These are phyloP conservation scores for Fusarium goolgardi DNA, from an alignment of 2,329 filamentous ascomycete species.

Conservation along the genomic window DNA sequence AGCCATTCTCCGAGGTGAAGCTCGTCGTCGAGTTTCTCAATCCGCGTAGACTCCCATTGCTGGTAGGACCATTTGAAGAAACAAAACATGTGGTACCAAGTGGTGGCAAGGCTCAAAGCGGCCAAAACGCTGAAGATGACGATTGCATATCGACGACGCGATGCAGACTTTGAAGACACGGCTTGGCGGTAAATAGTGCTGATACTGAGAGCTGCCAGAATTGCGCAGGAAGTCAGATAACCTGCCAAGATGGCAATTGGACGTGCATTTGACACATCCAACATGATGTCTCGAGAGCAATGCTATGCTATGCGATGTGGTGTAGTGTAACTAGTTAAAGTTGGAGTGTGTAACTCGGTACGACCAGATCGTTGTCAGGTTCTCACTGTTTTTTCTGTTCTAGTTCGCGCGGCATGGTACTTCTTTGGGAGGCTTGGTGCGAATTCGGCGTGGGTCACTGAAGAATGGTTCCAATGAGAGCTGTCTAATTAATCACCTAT, in stretches of 20 bases:
- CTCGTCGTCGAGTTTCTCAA: not conserved
- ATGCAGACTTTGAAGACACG: not conserved
- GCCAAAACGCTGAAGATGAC: not conserved
- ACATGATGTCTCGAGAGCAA: not conserved
- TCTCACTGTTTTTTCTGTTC: not conserved
- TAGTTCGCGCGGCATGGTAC: not conserved
- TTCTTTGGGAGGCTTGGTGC: not conserved
- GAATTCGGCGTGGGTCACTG: not conserved
- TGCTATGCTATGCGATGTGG: fast-evolving
- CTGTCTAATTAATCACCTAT: not conserved
- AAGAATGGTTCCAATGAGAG: not conserved
- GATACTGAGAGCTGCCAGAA: not conserved
- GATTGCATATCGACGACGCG: not conserved
- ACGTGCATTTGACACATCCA: not conserved
- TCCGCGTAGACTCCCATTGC: not conserved
- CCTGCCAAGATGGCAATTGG: not conserved
- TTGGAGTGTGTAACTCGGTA: not conserved
- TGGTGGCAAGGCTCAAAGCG: not conserved
- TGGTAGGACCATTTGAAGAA: conserved; percentile 3
- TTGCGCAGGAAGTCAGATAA: not conserved
- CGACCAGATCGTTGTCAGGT: not conserved
- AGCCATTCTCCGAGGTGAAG: conserved; percentile 2
- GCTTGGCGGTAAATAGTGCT: not conserved
- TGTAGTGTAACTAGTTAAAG: not conserved
- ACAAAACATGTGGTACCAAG: not conserved